A percentile compares a stretch with the other conserved stretches of the same genome.
Evolutionary conservation across 768 basidiomycete species (phyloP).

Genomic region (Sistotremastrum suecicum): DNA sequence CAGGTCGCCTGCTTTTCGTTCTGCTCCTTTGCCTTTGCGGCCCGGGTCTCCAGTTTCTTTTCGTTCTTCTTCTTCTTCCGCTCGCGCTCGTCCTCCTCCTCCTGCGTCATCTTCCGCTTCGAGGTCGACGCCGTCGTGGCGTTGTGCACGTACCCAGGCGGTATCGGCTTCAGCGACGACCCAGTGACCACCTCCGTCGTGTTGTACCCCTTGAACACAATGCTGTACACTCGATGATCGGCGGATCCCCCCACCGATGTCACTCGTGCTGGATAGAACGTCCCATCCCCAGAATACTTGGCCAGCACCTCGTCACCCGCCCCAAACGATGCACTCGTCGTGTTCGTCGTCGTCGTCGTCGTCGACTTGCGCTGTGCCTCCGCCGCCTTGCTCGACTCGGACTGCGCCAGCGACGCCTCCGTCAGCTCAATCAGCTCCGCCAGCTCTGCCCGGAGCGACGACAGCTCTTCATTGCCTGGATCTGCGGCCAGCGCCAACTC

Average conservation of each 20-base stretch:
- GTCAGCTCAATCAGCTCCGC: slow-evolving; percentile 75
- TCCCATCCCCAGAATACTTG: slow-evolving; percentile 72
- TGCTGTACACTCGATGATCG: slow-evolving; percentile 75
- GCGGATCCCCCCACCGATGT: slow-evolving; percentile 69
- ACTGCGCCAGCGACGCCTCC: slow-evolving; percentile 53
- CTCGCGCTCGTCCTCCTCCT: slow-evolving; percentile 79
- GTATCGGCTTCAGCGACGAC: slow-evolving; percentile 55
- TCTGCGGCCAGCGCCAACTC: slow-evolving; percentile 66
- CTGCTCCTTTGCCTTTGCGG: slow-evolving; percentile 83
- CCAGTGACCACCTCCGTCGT: slow-evolving; percentile 75
- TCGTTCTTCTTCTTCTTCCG: slow-evolving; percentile 91
- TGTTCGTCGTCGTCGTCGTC: slow-evolving; percentile 30
- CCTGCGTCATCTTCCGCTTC: slow-evolving; percentile 70
- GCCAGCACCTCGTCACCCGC: slow-evolving; percentile 81
- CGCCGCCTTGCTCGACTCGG: slow-evolving; percentile 38
- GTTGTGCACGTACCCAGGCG: slow-evolving; percentile 25
- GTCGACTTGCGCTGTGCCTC: slow-evolving; percentile 43
- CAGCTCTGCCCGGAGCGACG: slow-evolving; percentile 61
- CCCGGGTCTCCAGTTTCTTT: slow-evolving; percentile 75
- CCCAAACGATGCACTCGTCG: slow-evolving; percentile 28
- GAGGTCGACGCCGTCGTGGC: slow-evolving; percentile 23
- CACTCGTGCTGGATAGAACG: slow-evolving; percentile 84
- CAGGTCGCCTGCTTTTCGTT: slow-evolving; percentile 69
- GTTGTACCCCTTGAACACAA: slow-evolving; percentile 86
- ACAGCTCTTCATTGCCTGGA: slow-evolving; percentile 59